Conservation (phyloP, 164 flowering plant species). For the Platanus orientalis region DNA sequence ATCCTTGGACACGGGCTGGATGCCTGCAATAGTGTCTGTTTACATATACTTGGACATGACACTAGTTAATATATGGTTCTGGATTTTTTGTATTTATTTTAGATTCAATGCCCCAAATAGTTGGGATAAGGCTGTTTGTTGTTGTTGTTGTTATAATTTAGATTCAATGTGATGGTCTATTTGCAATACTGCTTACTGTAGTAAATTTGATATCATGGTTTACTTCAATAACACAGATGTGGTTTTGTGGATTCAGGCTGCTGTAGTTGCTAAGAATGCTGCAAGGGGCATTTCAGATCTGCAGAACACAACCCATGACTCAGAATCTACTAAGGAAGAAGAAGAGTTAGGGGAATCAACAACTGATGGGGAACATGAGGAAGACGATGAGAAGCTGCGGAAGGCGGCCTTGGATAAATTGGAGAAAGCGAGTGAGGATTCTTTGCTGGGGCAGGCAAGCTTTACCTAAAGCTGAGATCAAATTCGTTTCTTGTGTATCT, state of each 20-base stretch:
- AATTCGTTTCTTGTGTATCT: not conserved
- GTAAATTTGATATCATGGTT: not conserved
- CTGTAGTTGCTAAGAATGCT: slow-evolving; percentile 71
- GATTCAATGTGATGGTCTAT: no score
- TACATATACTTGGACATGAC: no score
- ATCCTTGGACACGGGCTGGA: no score
- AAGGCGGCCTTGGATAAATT: slow-evolving; percentile 70
- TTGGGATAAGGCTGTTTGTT: no score
- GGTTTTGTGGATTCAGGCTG: slow-evolving; percentile 49
- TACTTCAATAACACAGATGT: not conserved
- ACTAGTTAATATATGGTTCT: no score
- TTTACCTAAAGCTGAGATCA: slow-evolving; percentile 1
- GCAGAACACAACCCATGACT: slow-evolving; percentile 38
- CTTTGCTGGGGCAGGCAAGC: slow-evolving; percentile 87
- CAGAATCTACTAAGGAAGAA: slow-evolving; percentile 53
- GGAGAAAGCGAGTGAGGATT: slow-evolving; percentile 90
- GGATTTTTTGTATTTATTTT: no score
- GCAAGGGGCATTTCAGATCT: slow-evolving; percentile 71
- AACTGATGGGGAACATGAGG: slow-evolving; percentile 40
- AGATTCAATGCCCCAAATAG: no score
- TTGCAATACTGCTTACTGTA: not conserved
- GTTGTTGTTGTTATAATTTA: no score
- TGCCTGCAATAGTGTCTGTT: no score
- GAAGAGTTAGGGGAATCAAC: slow-evolving; percentile 34
- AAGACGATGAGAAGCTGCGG: slow-evolving; percentile 46